These are phyloP conservation scores for Pseudoturritis turrita DNA, from an alignment of 345 rosid species.

Conservation along the genomic window DNA sequence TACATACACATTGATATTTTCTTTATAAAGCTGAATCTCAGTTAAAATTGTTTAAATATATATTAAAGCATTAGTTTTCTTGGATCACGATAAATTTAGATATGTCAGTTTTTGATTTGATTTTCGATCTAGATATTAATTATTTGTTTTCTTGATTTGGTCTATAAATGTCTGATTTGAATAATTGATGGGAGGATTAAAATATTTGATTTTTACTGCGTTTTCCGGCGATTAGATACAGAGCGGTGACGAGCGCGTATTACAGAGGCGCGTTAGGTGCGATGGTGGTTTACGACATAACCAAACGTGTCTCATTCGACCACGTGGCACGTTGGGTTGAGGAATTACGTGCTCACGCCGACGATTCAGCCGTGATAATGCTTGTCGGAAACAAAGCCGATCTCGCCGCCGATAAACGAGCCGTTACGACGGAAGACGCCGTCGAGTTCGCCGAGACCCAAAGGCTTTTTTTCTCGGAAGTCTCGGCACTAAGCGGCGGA, in stretches of 20 bases:
- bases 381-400: slow-evolving; percentile 82
- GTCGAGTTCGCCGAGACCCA: slow-evolving; percentile 79
- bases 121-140: neutral
- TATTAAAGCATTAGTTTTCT: neutral
- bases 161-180: neutral
- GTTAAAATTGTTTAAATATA: neutral
- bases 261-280: slow-evolving; percentile 77
- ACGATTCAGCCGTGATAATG: slow-evolving; percentile 64
- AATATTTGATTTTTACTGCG: neutral
- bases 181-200: neutral
- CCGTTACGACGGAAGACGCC: slow-evolving; percentile 64
- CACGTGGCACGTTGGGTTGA: slow-evolving; percentile 72
- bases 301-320: slow-evolving; percentile 61
- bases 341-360: slow-evolving; percentile 77
- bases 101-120: neutral
- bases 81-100: slow-evolving; percentile 9
- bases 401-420: slow-evolving; percentile 53
- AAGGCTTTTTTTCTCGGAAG: slow-evolving; percentile 69
- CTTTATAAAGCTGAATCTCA: slow-evolving; percentile 1
- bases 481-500: slow-evolving; percentile 74
- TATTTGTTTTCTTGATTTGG: neutral
- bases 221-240: slow-evolving; percentile 43
- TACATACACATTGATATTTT: neutral
- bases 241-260: slow-evolving; percentile 81
- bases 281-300: slow-evolving; percentile 70